phyloP scores from a whole-genome alignment of 768 basidiomycete genomes.

The Neoboletus magnificus region DNA sequence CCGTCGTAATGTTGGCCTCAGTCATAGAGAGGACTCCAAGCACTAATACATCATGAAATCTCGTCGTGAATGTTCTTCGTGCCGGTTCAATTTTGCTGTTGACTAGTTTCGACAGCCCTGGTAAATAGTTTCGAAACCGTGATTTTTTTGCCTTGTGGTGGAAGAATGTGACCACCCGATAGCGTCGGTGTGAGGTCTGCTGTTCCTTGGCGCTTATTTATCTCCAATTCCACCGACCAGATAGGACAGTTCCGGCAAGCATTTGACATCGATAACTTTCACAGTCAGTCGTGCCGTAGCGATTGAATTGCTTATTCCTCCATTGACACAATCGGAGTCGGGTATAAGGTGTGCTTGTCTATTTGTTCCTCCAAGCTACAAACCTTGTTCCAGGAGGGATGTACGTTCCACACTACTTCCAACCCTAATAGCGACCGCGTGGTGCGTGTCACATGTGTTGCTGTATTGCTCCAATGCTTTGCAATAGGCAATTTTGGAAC shows the following conservation, averaged over 20 bases:
- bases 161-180: background rate
- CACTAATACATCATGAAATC: slow-evolving; percentile 13
- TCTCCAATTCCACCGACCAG: background rate
- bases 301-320: slow-evolving; percentile 27
- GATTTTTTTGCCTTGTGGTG: background rate
- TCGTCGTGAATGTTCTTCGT: slow-evolving; percentile 12
- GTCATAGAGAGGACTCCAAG: slow-evolving; percentile 15
- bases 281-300: slow-evolving; percentile 13
- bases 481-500: background rate
- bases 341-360: slow-evolving; percentile 24
- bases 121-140: slow-evolving; percentile 11
- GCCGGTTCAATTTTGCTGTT: slow-evolving; percentile 4
- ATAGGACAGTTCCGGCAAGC: slow-evolving; percentile 3
- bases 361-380: slow-evolving; percentile 4
- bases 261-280: slow-evolving; percentile 13
- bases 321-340: slow-evolving; percentile 14
- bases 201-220: background rate
- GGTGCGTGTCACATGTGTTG: slow-evolving; percentile 12
- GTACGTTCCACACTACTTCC: background rate
- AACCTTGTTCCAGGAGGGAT: slow-evolving; percentile 20
- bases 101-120: slow-evolving; percentile 9
- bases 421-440: slow-evolving; percentile 1
- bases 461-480: background rate
- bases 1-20: slow-evolving; percentile 18
- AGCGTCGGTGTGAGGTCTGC: background rate